Evolutionary conservation across 129 eudicot species (phyloP), one percentile per base, ranked within the genome.

Genomic region (Calendula officinalis): DNA sequence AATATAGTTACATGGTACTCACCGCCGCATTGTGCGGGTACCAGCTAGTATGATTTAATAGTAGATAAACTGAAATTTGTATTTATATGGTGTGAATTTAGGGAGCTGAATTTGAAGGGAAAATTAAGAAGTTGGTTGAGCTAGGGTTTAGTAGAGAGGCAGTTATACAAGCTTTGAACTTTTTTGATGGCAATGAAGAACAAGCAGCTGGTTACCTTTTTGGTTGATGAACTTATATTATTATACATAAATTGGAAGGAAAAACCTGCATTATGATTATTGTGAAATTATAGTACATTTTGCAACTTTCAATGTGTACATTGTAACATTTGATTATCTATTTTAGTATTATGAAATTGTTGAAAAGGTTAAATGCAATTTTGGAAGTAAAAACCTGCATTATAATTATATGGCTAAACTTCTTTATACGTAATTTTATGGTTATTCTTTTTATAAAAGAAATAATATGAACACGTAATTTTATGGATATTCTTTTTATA

Each of bases 121-220:
- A 57, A 35, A 1, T 57, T 56, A n/a, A 10, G 7, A 56, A 56
- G 62, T 17, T 56, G 8, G 17, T 56, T 56, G 62, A 56, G 10
- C 17, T 91, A 32, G 95, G 90, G 30, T 82, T 91, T 60, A 86
- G 86, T 71, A 82, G 97, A 66, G 84, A 84, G 37, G 85, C 79
- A 56, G 89, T 83, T 38, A 67, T 85, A 66, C 91, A 88, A 74
- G 98, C 95, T 71, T 75, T 88, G 0, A 85, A 88, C 64, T 68
- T 83, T 40, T 81, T 75, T 48, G 76, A 88, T 76, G 99, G 96
- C 47, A 92, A 92, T 56, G 96, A 88, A 83, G 95, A 92, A 64
- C 89, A 77, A 80, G 95, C 96, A 11, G 95, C 99, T 53, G 83
- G 88, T 46, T 85, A 78, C 71, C 99, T 88, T 40, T 92, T 92